Base-by-base conservation (phyloP, 1,284 basidiomycete species). In the Moesziomyces sp. region DNA sequence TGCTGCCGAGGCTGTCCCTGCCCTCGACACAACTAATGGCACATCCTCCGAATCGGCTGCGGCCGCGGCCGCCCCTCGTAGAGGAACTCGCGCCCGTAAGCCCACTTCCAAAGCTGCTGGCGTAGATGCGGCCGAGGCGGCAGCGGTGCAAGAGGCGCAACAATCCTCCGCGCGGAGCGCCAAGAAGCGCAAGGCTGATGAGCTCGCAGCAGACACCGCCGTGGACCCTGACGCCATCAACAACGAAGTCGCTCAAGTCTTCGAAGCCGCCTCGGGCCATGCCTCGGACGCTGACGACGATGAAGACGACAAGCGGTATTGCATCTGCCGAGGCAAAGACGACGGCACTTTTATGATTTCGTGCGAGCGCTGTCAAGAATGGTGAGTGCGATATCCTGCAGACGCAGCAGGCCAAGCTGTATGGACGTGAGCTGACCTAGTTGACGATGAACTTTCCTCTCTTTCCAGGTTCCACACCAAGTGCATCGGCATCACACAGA, bases 301-400 rank as follows among this genome's bases (percentile, higher is more conserved):
- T 3, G 70, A 56, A 5, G 75, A 74, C 54, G 71, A 73, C 24
- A 63, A 65, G 21, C 65, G 58, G 26, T 83, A 80, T 54, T 83
- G 82, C 58, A 52, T 82, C 35, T 83, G 82, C 51, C 74, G 74
- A n/a, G 62, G 66, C 28, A 65, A 58, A 49, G 80, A 83, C 44
- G 75, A 83, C 59, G 80, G 80, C 16, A 73, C 76, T 21, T 80
- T 81, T 34, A 82, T 83, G 81, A 78, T 81, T 24, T 79, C 71
- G 34, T 82, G 81, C 67, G 76, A 69, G 40, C 66, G 46, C 5
- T 83, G 82, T 45, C 67, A 74, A 45, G 77, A 83, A 47, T 83
- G 82, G 82, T 83, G 66, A 69, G 78, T 80, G 50, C 5, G 35
- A 7, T 0, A 10, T n/a, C 10, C n/a, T n/a, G n/a, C n/a, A n/a